phyloP scores from a whole-genome alignment of 768 basidiomycete species.

The Rhizopogon vinicolor region DNA sequence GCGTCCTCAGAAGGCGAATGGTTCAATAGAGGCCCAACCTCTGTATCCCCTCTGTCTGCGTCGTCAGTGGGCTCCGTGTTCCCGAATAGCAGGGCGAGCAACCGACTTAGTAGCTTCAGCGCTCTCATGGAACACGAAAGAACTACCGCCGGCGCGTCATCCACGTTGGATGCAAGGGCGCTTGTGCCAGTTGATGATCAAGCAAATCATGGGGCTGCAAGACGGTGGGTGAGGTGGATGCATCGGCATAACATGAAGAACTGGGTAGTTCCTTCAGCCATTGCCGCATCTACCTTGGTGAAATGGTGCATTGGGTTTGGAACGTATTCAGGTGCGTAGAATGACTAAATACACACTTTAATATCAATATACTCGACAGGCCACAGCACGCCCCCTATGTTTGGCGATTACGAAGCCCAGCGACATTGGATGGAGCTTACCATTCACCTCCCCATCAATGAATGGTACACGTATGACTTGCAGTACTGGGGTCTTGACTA shows the following conservation, averaged over 20 bases:
- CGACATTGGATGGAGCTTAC: slow-evolving; percentile 96
- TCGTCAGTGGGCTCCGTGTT: slow-evolving; percentile 25
- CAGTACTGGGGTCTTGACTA: slow-evolving; percentile 96
- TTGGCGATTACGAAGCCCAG: slow-evolving; percentile 91
- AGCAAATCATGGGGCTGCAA: slow-evolving; percentile 40
- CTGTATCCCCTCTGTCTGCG: slow-evolving; percentile 26
- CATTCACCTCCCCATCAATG: slow-evolving; percentile 60
- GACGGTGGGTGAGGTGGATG: slow-evolving; percentile 78
- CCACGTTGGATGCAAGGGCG: slow-evolving; percentile 9
- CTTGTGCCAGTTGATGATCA: slow-evolving; percentile 8
- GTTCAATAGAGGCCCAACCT: slow-evolving; percentile 41
- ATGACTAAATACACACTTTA: not conserved
- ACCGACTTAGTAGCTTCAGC: slow-evolving; percentile 39
- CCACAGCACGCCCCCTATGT: slow-evolving; percentile 70
- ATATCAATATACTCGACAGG: slow-evolving; percentile 35
- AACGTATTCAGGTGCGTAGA: slow-evolving; percentile 71
- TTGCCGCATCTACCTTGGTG: slow-evolving; percentile 51
- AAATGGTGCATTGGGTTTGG: slow-evolving; percentile 73
- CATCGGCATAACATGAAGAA: slow-evolving; percentile 56
- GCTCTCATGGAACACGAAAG: slow-evolving; percentile 34
- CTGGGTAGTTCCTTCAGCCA: slow-evolving; percentile 53
- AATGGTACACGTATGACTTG: slow-evolving; percentile 89
- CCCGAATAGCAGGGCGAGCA: slow-evolving; percentile 10
- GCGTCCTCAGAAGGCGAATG: slow-evolving; percentile 37
- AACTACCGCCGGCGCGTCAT: slow-evolving; percentile 5